Conservation (phyloP, 2,329 filamentous ascomycete genomes). For the Diaporthe ilicicola region DNA sequence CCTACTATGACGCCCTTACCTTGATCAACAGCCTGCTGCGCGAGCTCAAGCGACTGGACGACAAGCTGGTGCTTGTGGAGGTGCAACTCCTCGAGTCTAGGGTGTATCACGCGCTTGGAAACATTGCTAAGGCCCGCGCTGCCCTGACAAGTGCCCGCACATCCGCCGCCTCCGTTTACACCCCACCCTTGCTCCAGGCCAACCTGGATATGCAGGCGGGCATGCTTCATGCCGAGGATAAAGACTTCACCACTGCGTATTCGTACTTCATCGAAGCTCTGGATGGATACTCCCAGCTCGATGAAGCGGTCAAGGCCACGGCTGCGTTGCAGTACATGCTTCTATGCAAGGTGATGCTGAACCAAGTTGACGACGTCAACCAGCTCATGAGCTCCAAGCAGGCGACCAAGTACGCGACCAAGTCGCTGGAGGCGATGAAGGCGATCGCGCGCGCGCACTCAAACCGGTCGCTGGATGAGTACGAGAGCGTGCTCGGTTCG, state of each 20-base stretch:
- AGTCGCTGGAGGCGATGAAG: slow-evolving; percentile 98
- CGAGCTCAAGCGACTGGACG: slow-evolving; percentile 96
- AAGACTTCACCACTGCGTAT: slow-evolving; percentile 98
- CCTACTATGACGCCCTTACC: slow-evolving; percentile 95
- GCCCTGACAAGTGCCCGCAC: slow-evolving; percentile 94
- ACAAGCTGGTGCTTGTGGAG: slow-evolving; percentile 97
- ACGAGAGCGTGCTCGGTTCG: slow-evolving; percentile 88
- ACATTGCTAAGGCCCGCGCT: slow-evolving; percentile 94
- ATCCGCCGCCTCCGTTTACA: slow-evolving; percentile 96
- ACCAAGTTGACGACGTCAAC: slow-evolving; percentile 95
- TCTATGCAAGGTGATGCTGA: slow-evolving; percentile 99
- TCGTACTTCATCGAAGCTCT: slow-evolving; percentile 99
- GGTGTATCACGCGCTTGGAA: slow-evolving; percentile 96
- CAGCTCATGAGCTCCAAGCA: slow-evolving; percentile 95
- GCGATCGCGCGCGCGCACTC: slow-evolving; percentile 94
- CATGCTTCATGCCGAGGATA: slow-evolving; percentile 98
- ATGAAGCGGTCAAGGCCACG: slow-evolving; percentile 90
- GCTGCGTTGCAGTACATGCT: slow-evolving; percentile 99
- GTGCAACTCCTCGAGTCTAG: slow-evolving; percentile 96
- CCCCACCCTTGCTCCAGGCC: slow-evolving; percentile 91
- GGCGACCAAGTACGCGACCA: slow-evolving; percentile 93
- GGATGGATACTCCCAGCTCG: slow-evolving; percentile 94
- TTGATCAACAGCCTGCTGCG: slow-evolving; percentile 96
- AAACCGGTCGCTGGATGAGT: slow-evolving; percentile 95
- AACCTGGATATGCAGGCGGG: slow-evolving; percentile 99